A percentile compares a stretch with the other conserved stretches of the same genome.
These are phyloP conservation scores for Mesotaenium endlicherianum DNA, from an alignment of 139 green algal genomes.

Conservation along the genomic window DNA sequence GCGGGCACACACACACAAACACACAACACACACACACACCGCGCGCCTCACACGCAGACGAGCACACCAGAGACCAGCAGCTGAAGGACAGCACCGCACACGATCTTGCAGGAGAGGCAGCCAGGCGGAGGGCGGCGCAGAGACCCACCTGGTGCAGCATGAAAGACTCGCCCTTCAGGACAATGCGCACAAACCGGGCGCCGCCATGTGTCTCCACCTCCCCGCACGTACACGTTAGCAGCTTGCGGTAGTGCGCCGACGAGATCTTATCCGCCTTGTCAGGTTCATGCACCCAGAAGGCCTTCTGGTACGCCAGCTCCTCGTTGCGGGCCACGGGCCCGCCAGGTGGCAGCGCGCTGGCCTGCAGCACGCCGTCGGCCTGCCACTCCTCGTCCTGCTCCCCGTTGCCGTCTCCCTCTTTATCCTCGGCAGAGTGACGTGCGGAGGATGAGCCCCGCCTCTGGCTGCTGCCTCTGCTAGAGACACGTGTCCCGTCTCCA, in stretches of 20 bases:
- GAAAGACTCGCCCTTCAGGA: slow-evolving; percentile 41
- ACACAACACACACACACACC: too few species aligned
- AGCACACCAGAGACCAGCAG: too few species aligned
- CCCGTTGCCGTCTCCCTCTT: not conserved
- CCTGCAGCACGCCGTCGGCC: not conserved
- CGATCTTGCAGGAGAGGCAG: too few species aligned
- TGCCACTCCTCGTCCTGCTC: not conserved
- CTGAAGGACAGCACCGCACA: too few species aligned
- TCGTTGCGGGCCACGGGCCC: not conserved
- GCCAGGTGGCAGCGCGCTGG: too few species aligned
- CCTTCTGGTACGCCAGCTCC: not conserved
- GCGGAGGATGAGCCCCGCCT: too few species aligned
- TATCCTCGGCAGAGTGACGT: too few species aligned
- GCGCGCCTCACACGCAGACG: too few species aligned
- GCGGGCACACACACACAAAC: too few species aligned
- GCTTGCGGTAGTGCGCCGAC: slow-evolving; percentile 19
- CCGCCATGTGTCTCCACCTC: slow-evolving; percentile 7
- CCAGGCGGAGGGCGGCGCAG: too few species aligned
- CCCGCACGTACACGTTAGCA: slow-evolving; percentile 23
- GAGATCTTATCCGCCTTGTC: slow-evolving; percentile 15
- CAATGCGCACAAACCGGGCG: slow-evolving; percentile 15
- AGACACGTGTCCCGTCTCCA: too few species aligned
- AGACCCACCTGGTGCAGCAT: slow-evolving; percentile 46
- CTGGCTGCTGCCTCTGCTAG: not conserved
- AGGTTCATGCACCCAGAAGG: slow-evolving; percentile 28